phyloP scores from a whole-genome alignment of 106 monocot species.

The Dendrobium nobile region DNA sequence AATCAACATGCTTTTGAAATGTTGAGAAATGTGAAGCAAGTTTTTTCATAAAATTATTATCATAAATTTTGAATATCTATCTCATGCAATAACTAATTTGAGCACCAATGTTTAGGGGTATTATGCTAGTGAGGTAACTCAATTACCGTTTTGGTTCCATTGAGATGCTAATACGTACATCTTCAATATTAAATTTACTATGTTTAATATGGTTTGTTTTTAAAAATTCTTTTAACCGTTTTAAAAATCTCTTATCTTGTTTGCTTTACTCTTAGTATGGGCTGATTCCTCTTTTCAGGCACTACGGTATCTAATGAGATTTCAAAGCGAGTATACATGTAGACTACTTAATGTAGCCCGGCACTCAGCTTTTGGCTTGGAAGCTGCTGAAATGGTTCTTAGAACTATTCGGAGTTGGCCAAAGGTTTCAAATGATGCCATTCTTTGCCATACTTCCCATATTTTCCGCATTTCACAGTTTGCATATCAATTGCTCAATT shows the following conservation, averaged over 20 bases:
- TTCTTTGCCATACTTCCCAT: neutral
- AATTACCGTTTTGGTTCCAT: no score
- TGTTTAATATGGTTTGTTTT: neutral
- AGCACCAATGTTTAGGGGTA: no score
- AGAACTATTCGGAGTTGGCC: slow-evolving; percentile 34
- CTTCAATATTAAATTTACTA: neutral
- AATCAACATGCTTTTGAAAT: neutral
- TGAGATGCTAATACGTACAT: no score
- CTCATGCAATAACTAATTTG: no score
- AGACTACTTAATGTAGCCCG: slow-evolving; percentile 57
- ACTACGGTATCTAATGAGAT: slow-evolving; percentile 77
- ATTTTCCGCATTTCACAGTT: neutral
- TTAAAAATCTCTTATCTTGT: neutral
- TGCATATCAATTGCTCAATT: neutral
- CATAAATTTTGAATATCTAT: no score
- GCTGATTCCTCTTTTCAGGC: slow-evolving; percentile 34
- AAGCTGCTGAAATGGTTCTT: slow-evolving; percentile 67
- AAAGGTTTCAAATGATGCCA: slow-evolving; percentile 31
- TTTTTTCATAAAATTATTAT: no score
- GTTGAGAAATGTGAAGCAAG: neutral
- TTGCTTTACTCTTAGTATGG: neutral
- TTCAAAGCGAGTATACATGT: slow-evolving; percentile 67
- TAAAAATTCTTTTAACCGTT: neutral
- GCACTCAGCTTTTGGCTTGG: slow-evolving; percentile 57
- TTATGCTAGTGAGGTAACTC: no score